Base-by-base conservation (phyloP, 768 basidiomycete genomes). In the Suillus americanus region DNA sequence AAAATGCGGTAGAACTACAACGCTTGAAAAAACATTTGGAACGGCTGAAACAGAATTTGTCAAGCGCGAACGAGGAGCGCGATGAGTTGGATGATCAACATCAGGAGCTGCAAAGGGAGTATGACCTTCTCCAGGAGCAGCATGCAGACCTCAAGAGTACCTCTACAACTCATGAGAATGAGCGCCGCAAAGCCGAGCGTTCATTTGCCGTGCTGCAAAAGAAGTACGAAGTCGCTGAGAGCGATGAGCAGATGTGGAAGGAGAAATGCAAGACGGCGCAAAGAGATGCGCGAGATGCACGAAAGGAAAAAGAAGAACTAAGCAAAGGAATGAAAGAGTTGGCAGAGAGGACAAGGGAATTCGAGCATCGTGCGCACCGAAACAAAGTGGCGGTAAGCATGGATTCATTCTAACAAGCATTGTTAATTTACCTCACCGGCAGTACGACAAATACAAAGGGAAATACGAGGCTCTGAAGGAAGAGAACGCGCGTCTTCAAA, bases 391-490 rank as follows among this genome's bases (percentile, higher is more conserved):
- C 70, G 69, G 75, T 76, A 68, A 28, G 33, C 33, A 5, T 35
- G 56, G 8, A 35, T 40, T 55, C 6, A 33, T 8, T 3, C 48
- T n/a, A 20, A 4, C 41, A 23, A 20, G 9, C 41, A 3, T 56
- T 40, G 43, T 18, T 35, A 20, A 13, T 59, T 68, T 13, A n/a
- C 20, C 14, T 53, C 23, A 38, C 18, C 12, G 23, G 25, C 54
- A 75, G 74, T 64, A 57, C 35, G 66, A 64, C 20, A 70, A 72
- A 9, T 67, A 73, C 59, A 75, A 60, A 63, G 72, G 69, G 64
- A 75, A 76, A 51, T 67, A 68, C 41, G 71, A 73, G 46, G 72
- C 70, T 2, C 54, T 76, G 2, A n/a, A 46, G 18, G 28, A 64
- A 4, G 65, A 73, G 46, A 61, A 45, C 38, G 64, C 63, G 41